Evolutionary conservation across 2,329 filamentous ascomycete species (phyloP), one percentile per base, ranked within the genome.

Genomic region (Septoria petroselini): DNA sequence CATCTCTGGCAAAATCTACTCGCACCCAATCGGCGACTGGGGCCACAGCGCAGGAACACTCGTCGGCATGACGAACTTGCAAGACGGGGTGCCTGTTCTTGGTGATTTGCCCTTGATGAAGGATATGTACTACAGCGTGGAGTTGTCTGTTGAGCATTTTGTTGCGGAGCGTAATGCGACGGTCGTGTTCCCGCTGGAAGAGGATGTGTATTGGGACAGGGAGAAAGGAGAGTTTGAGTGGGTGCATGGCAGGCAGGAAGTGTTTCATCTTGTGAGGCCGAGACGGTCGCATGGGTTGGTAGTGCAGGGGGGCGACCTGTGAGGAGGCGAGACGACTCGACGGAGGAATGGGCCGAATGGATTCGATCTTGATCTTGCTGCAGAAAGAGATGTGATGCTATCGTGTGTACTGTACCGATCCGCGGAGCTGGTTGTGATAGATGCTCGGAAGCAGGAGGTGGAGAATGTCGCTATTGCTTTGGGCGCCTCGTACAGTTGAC

Each of bases 21-120:
- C 45, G 3, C 55, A 58, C 34, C 50, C 58, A 2, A 58, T 60
- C 14, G 55, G 58, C 4, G 58, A 60, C 25, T 58, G 55, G 58
- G 55, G 58, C 0, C 55, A 60, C 37, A 41, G 39, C n/a, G 55
- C 58, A 5, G 58, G 55, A 1, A 44, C 53, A 6, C 15, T 58
- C 18, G 55, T 58, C 29, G 58, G 55, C n/a, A 60, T 58, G 58
- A 51, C 49, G 25, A 53, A 58, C 43, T 31, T 58, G 12, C 55
- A 58, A 43, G 49, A 53, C 4, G 51, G 58, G 1, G 53, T 60
- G 3, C 51, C 55, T 1, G 41, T 60, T 0, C 42, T 58, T 3
- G 58, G 58, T 5, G 55, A 60, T 29, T 38, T 60, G 30, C 46
- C 52, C 14, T 30, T 60, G 25, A 19, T 58, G 40, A 40, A 50